A percentile compares a stretch with the other conserved stretches of the same genome.
These are phyloP conservation scores for Mycena polygramma DNA, from an alignment of 768 basidiomycete genomes.

Conservation along the genomic window DNA sequence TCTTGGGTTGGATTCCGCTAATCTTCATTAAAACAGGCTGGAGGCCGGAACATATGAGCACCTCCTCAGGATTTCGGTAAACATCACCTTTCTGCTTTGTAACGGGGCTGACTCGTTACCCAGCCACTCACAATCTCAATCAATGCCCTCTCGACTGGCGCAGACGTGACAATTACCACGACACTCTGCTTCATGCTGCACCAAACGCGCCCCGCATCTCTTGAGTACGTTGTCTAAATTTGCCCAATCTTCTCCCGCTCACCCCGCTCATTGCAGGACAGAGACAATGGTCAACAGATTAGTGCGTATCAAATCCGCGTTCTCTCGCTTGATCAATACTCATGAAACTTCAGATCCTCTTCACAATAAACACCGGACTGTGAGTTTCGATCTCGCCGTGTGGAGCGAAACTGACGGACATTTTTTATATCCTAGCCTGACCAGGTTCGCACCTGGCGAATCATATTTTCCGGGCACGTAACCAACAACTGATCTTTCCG, in stretches of 20 bases:
- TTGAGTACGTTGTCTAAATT: conserved; percentile 46
- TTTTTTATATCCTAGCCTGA: conserved; percentile 44
- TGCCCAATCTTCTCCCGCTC: neutral
- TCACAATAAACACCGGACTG: conserved; percentile 67
- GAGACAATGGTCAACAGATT: conserved; percentile 66
- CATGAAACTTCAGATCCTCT: conserved; percentile 57
- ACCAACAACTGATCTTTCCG: neutral
- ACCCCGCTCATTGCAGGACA: conserved; percentile 42
- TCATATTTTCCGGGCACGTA: neutral
- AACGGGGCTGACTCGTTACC: neutral
- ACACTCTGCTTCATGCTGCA: conserved; percentile 63
- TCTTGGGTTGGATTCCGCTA: neutral
- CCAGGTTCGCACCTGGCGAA: conserved; percentile 43
- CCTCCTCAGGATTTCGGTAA: conserved; percentile 52
- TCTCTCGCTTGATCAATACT: neutral
- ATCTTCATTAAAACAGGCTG: conserved; percentile 44
- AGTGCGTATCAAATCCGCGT: conserved; percentile 41
- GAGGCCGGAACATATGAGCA: conserved; percentile 53
- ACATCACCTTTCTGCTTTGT: conserved; percentile 22
- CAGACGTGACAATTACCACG: conserved; percentile 63
- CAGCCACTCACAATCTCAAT: conserved; percentile 64
- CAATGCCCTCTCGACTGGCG: conserved; percentile 62
- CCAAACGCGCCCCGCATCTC: conserved; percentile 64
- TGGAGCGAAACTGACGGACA: conserved; percentile 19
- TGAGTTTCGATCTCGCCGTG: conserved; percentile 38